Conservation (phyloP, 2,329 filamentous ascomycete genomes). For the Chrysosporium keratinophilum region DNA sequence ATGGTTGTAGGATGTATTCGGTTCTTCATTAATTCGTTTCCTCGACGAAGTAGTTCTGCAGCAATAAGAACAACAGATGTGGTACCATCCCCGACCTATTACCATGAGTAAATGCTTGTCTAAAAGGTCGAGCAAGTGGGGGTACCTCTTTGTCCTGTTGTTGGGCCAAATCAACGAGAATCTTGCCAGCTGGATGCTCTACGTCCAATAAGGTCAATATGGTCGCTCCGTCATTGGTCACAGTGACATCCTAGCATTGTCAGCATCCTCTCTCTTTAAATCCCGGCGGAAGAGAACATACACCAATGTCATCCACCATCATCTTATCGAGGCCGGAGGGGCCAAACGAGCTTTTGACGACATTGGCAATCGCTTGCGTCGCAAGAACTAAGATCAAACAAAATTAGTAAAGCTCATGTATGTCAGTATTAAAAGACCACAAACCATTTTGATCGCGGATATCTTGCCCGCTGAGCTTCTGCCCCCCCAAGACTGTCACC, state of each 20-base stretch:
- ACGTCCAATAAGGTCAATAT: slow-evolving; percentile 93
- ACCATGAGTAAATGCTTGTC: slow-evolving; percentile 4
- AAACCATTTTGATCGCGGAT: slow-evolving; percentile 93
- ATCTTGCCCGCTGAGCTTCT: slow-evolving; percentile 94
- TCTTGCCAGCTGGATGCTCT: slow-evolving; percentile 96
- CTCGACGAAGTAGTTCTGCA: slow-evolving; percentile 82
- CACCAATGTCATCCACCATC: slow-evolving; percentile 99
- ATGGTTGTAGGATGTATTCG: slow-evolving; percentile 99
- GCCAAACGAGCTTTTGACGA: slow-evolving; percentile 97
- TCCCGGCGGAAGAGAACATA: slow-evolving; percentile 36
- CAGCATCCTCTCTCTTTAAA: slow-evolving; percentile 16
- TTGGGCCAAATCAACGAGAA: slow-evolving; percentile 91
- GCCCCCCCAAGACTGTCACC: slow-evolving; percentile 68
- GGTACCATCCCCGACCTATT: slow-evolving; percentile 80
- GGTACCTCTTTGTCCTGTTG: slow-evolving; percentile 87
- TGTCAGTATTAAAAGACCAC: slow-evolving; percentile 23
- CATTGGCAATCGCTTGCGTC: slow-evolving; percentile 94
- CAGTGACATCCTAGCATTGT: slow-evolving; percentile 70
- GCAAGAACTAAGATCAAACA: slow-evolving; percentile 57
- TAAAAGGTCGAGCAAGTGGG: not conserved
- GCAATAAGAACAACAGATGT: slow-evolving; percentile 97
- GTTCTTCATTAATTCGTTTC: slow-evolving; percentile 98
- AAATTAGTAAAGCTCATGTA: slow-evolving; percentile 13
- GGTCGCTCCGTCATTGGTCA: slow-evolving; percentile 96
- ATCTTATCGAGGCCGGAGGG: slow-evolving; percentile 98